phyloP scores from a whole-genome alignment of 2,329 filamentous ascomycete species.

The Colletotrichum plurivorum region DNA sequence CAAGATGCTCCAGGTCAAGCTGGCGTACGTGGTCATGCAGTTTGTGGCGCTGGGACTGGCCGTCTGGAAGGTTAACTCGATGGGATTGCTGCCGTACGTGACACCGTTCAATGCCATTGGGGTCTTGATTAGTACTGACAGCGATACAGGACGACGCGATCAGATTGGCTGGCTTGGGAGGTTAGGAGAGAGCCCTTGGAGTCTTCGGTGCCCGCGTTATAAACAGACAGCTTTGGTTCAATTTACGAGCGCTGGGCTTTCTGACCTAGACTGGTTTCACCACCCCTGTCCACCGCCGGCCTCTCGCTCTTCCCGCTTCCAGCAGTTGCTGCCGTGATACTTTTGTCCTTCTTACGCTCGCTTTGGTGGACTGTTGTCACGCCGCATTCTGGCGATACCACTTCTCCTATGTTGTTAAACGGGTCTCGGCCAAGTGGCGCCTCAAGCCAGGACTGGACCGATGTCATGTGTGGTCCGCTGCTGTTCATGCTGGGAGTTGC shows the following conservation, averaged over 20 bases:
- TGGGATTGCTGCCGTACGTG: constrained; percentile 92
- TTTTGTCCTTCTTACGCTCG: neutral
- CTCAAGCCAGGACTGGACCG: too few species aligned
- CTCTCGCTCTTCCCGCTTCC: neutral
- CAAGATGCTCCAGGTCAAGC: constrained; percentile 86
- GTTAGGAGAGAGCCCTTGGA: constrained; percentile 78
- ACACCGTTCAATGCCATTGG: neutral
- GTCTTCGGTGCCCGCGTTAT: constrained; percentile 74
- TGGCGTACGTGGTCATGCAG: constrained; percentile 90
- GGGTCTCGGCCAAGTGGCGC: too few species aligned
- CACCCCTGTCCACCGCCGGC: neutral
- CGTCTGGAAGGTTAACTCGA: constrained; percentile 96
- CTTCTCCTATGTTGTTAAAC: neutral
- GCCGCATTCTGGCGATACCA: neutral
- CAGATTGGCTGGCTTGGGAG: constrained; percentile 99
- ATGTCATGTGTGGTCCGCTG: too few species aligned
- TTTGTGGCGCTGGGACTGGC: constrained; percentile 86
- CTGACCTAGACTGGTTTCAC: neutral
- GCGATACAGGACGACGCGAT: constrained; percentile 83
- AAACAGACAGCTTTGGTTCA: constrained; percentile 38
- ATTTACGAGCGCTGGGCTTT: neutral
- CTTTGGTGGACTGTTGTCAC: neutral
- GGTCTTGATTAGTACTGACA: constrained; percentile 17
- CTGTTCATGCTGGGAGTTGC: too few species aligned
- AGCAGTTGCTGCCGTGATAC: neutral